Base-by-base conservation (phyloP, 495 filamentous ascomycete genomes). In the Penicillium cataractarum region DNA sequence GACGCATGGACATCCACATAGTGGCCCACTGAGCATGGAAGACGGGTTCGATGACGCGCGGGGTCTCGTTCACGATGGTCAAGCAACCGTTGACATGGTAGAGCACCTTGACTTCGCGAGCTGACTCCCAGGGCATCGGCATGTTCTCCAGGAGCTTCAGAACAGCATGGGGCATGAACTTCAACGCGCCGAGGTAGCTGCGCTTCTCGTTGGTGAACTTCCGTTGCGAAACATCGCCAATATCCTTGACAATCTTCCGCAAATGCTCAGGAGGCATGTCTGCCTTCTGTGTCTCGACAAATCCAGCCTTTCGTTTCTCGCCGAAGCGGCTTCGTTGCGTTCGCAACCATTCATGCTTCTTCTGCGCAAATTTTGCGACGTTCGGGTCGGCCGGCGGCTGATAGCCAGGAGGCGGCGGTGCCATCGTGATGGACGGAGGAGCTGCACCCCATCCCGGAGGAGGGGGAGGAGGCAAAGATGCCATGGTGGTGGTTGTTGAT, bases 111-210 rank as follows among this genome's bases (percentile, higher is more conserved):
- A 99, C 96, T 69, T 99, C 94, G 55, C 93, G 84, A 6, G 92
- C 86, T 32, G 92, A 92, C 80, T 99, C 96, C 96, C 96, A 99
- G 8, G 96, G 96, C 96, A 99, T 99, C 9, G 96, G 96, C 96
- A 99, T 99, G 72, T 99, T 99, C 83, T 99, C 96, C 59, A 99
- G 71, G 21, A 99, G 86, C 82, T 99, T 99, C 79, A 99, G 76
- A 10, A 99, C 96, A n/a, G 96, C 96, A 73, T 99, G 96, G 1
- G 96, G 96, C 96, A 99, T 99, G 76, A 97, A 99, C 78, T 99
- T 99, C 63, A 99, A 76, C 46, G 96, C 94, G 55, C 96, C 96
- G 27, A 99, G 85, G 79, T 99, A 99, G 74, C 92, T 96, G 60
- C 96, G 88, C 83, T 99, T 99, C 81, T 99, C 96, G 71, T 89